Base-by-base conservation (phyloP, 108 stramenopile genomes). In the Nitzschia sp. region DNA sequence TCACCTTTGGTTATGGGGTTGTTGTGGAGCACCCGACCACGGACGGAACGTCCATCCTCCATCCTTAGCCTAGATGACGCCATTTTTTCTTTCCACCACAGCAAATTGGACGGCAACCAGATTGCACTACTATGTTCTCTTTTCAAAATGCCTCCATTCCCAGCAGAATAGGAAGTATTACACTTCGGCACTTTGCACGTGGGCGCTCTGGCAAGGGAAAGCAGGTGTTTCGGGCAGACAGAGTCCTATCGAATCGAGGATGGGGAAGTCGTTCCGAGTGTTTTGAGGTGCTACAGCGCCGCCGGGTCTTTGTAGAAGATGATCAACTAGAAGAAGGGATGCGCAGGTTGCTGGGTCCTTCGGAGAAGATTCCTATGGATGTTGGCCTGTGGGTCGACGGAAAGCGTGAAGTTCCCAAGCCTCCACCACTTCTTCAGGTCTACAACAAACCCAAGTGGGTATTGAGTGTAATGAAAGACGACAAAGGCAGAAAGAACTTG, bases 381-480 rank as follows among this genome's bases (percentile, higher is more conserved):
- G 77, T 75, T 6, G 21, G 65, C 20, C 43, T 93, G n/a, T 86
- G 76, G 55, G 52, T 93, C 19, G 88, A 93, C 75, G 74, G 80
- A 19, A 87, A 80, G 38, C 38, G 56, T 14, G 66, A 84, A 53
- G 62, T 93, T 0, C 83, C 84, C 5, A 70, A 69, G 25, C 79
- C 79, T 12, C 72, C 85, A 14, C 92, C 92, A 7, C 63, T 88
- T 10, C 21, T 90, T 14, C 62, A 83, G 6, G 82, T 85, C 2
- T 91, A 88, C 65, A 83, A 90, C 71, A 93, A 93, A 78, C 92
- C 92, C 0, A 93, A 93, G 65, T 89, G 77, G 81, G 79, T 93
- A 26, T 50, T 93, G 51, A 84, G 82, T 9, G 89, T 80, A 12
- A 90, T 90, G 86, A 73, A 79, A 29, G 83, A 87, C 65, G 80